Base-by-base conservation (phyloP, 1,284 basidiomycete species). In the Baeospora myosura region DNA sequence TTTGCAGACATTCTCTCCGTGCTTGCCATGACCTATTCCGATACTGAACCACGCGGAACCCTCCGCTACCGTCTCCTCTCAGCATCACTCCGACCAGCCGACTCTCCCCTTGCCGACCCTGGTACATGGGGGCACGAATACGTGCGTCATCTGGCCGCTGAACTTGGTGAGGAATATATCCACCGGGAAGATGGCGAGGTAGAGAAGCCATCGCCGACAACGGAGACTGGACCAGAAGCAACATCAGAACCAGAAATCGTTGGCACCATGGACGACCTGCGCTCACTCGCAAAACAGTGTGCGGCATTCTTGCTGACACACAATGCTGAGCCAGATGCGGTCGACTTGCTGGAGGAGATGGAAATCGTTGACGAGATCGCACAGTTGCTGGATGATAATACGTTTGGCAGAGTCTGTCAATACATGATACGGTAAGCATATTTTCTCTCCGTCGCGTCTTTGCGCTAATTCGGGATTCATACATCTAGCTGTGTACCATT, bases 21-120 rank as follows among this genome's bases (percentile, higher is more conserved):
- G 3, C 82, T 99, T 38, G 96, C 95, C n/a, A 98, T 99, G 96
- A 99, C 96, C 14, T 98, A 98, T 63, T 97, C 94, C 4, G 95
- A 98, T 66, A 96, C 91, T 12, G 69, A 92, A 76, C 81, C 91
- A 8, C 78, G 94, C 41, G 96, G 96, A 44, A 98, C 96, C 1
- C 82, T 99, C 21, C 81, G 81, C 52, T 97, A 94, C 65, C 86
- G 92, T 42, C 74, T 97, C 25, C 73, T 89, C 38, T 88, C 91
- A 5, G 76, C 78, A n/a, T 79, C 84, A 16, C 71, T 87, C 38
- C 73, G 74, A 34, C 75, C 81, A 14, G 57, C 72, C 17, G 69
- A 76, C 29, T 76, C 82, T 2, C 74, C 78, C 1, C 72, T 85
- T 26, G 80, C 91, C 29, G 88, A 93, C 45, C 93, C 96, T 0